Base-by-base conservation (phyloP, 768 basidiomycete species). In the Cyathus striatus region DNA sequence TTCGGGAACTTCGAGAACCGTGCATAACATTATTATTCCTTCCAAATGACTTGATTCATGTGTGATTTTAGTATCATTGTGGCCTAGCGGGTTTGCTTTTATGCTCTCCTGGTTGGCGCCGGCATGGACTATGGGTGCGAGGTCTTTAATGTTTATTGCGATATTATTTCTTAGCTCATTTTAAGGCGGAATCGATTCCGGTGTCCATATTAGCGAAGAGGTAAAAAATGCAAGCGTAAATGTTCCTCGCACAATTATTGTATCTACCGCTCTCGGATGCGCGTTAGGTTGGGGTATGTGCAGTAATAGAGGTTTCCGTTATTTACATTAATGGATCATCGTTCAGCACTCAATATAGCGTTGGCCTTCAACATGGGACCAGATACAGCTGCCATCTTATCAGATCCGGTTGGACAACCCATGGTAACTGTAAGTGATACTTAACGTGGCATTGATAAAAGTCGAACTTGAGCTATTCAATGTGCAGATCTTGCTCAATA, bases 151-250 rank as follows among this genome's bases (percentile, higher is more conserved):
- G 23, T 41, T 12, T 25, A 21, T 38, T 40, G 12, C 59, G 24
- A 60, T 66, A 48, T 49, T 66, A 10, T 58, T 65, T 6, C 64
- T 65, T 6, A 55, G 65, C 0, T 65, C 62, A 64, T 63, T 63
- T 7, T 55, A 67, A 45, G 63, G 70, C 55, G 56, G 44, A 20
- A 53, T 50, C 21, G 75, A 78, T 48, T 65, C 67, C 2, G 62
- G 60, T 44, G 66, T 75, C 1, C 75, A 77, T 49, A 75, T 77
- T 44, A 74, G 70, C 38, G 75, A 77, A 43, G 75, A 77, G 52
- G 73, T 73, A 10, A 66, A 70, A 9, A 78, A 79, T 46, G 78
- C 78, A 6, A 66, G 68, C 20, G 63, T 61, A 0, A 75, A 75
- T 7, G 76, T 78, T 10, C 78, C 78, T 2, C 72, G 70, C 65